Conservation (phyloP, 176 grass and related monocot genomes). For the Panicum miliaceum region DNA sequence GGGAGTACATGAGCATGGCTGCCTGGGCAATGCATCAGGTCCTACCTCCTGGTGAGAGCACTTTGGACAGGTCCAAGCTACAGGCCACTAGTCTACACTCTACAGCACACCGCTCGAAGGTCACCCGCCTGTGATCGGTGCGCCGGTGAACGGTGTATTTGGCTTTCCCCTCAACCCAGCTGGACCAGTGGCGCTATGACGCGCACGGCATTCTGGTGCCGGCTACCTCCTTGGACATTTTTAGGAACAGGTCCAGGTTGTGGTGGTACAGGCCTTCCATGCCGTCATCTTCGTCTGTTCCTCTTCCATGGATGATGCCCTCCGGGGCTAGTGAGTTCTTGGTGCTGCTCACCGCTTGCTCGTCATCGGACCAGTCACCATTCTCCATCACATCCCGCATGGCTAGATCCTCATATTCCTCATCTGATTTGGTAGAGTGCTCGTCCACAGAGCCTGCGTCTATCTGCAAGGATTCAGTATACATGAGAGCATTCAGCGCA, state of each 20-base stretch:
- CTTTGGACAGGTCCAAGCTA: background rate
- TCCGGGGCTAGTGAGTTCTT: slow-evolving; percentile 8
- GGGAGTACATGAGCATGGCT: slow-evolving; percentile 15
- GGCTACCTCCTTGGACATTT: slow-evolving; percentile 46
- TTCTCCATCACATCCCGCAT: slow-evolving; percentile 67
- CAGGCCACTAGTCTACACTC: background rate
- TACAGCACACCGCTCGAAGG: background rate
- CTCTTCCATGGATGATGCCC: background rate
- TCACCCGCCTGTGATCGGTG: background rate
- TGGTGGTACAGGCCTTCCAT: slow-evolving; percentile 34
- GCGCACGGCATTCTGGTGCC: slow-evolving; percentile 32
- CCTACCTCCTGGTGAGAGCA: background rate
- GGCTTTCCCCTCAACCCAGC: background rate
- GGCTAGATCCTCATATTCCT: slow-evolving; percentile 88
- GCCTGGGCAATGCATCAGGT: slow-evolving; percentile 20
- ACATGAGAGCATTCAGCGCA: background rate
- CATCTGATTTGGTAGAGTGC: slow-evolving; percentile 80
- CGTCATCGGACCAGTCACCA: slow-evolving; percentile 60
- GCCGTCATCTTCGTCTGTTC: background rate
- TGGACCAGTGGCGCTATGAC: background rate
- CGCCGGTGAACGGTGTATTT: background rate
- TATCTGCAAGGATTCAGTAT: slow-evolving; percentile 49
- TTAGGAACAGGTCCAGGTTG: slow-evolving; percentile 59
- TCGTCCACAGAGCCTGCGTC: slow-evolving; percentile 92
- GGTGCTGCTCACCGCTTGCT: slow-evolving; percentile 16